phyloP scores from a whole-genome alignment of 441 rosid species.

The Manihot esculenta region DNA sequence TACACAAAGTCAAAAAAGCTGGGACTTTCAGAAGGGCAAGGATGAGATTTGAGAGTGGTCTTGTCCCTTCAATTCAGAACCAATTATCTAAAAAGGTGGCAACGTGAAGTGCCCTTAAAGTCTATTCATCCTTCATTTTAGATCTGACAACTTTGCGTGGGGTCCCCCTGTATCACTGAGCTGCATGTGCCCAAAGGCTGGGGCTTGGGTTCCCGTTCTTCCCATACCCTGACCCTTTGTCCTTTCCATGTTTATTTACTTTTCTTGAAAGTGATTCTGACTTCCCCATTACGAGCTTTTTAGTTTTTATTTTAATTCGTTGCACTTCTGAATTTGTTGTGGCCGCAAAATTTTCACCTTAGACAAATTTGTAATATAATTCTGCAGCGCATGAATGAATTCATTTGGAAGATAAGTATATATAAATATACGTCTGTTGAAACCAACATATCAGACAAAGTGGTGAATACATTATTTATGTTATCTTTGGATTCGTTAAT shows the following conservation, averaged over 20 bases:
- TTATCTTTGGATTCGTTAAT: neutral
- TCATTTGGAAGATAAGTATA: neutral
- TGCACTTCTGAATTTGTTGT: neutral
- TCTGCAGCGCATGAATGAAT: neutral
- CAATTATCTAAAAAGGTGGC: conserved; percentile 7
- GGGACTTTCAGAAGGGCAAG: conserved; percentile 9
- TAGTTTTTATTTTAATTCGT: conserved; percentile 6
- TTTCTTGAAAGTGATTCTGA: conserved; percentile 23
- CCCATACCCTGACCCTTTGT: conserved; percentile 32
- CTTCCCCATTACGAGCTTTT: conserved; percentile 19
- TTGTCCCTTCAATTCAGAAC: conserved; percentile 32
- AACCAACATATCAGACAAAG: conserved; percentile 11
- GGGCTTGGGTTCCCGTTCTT: conserved; percentile 29
- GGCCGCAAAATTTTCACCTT: neutral
- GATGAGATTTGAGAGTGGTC: conserved; percentile 6
- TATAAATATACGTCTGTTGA: neutral
- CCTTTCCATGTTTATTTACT: conserved; percentile 22
- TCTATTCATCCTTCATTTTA: conserved; percentile 7
- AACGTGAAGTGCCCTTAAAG: conserved; percentile 18
- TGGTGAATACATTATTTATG: neutral
- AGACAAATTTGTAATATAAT: neutral
- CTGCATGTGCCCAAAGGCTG: conserved; percentile 54
- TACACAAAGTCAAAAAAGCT: conserved; percentile 6
- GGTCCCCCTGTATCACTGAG: conserved; percentile 29
- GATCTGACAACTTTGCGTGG: conserved; percentile 31